Conservation (phyloP, 768 basidiomycete genomes). For the Leccinum disarticulatum region DNA sequence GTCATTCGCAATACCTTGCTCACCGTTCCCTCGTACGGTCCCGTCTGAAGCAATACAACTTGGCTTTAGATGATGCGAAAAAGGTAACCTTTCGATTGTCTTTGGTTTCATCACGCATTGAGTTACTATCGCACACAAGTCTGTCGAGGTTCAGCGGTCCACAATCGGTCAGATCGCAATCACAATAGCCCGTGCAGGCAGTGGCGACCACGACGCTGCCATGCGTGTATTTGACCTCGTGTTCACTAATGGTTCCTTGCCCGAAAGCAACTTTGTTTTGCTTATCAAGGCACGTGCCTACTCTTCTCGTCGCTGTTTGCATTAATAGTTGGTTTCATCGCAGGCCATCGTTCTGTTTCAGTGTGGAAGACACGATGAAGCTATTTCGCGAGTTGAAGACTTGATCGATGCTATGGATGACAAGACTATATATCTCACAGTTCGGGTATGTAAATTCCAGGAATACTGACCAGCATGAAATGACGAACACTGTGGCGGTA, state of each 20-base stretch:
- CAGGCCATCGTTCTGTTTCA: constrained; percentile 11
- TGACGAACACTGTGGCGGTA: background rate
- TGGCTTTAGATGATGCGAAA: too few relatives aligned
- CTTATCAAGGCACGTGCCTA: constrained; percentile 8
- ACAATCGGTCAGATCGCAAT: constrained; percentile 11
- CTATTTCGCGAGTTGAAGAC: constrained; percentile 2
- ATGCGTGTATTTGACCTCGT: constrained; percentile 9
- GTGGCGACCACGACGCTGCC: constrained; percentile 5
- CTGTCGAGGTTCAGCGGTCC: constrained; percentile 1
- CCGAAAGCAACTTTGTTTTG: constrained; percentile 9
- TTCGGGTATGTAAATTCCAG: background rate
- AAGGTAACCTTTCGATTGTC: too few relatives aligned
- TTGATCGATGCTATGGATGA: constrained; percentile 3
- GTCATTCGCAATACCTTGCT: too few relatives aligned
- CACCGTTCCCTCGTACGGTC: too few relatives aligned
- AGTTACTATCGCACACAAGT: background rate
- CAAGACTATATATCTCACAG: background rate
- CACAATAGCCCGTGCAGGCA: background rate
- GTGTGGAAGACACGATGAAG: constrained; percentile 2
- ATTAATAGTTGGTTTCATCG: background rate
- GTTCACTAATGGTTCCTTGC: background rate
- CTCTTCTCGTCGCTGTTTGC: fast-evolving
- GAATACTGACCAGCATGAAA: too few relatives aligned
- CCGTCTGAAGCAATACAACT: too few relatives aligned
- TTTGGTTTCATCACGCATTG: background rate